These are phyloP conservation scores for Neurospora sublineolata DNA, from an alignment of 495 filamentous ascomycete species.

Conservation along the genomic window DNA sequence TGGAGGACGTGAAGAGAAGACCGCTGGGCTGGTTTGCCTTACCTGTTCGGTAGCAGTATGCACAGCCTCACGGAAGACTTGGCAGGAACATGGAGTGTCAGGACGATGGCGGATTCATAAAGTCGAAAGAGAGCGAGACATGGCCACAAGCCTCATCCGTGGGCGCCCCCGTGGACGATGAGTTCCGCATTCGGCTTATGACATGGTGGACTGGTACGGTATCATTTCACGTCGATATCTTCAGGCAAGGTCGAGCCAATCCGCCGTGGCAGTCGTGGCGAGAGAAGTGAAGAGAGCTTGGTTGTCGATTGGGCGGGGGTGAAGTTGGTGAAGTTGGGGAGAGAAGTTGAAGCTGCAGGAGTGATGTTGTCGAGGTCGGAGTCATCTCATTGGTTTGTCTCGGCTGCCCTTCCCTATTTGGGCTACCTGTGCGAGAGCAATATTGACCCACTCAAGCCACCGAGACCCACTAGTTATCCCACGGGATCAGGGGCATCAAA, in stretches of 20 bases:
- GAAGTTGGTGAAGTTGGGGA: background rate
- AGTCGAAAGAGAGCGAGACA: background rate
- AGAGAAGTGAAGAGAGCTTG: background rate
- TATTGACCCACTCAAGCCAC: slow-evolving; percentile 2
- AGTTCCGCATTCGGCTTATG: background rate
- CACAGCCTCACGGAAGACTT: background rate
- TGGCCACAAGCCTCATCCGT: background rate
- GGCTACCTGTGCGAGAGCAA: slow-evolving; percentile 23
- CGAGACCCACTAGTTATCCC: background rate
- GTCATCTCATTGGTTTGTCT: background rate
- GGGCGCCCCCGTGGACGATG: background rate
- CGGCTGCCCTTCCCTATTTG: slow-evolving; percentile 16
- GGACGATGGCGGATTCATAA: background rate
- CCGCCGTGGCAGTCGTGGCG: background rate
- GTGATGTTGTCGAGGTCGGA: background rate
- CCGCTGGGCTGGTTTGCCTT: background rate
- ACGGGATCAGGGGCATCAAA: slow-evolving; percentile 2
- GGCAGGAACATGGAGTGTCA: background rate
- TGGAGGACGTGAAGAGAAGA: background rate
- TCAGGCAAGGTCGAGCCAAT: background rate
- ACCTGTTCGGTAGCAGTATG: background rate
- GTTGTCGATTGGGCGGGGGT: background rate
- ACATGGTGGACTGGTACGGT: background rate
- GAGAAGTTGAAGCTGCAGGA: slow-evolving; percentile 2
- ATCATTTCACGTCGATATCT: background rate